These are phyloP conservation scores for Helenozyma baotianmanensis DNA, from an alignment of 805 yeast species.

Conservation along the genomic window DNA sequence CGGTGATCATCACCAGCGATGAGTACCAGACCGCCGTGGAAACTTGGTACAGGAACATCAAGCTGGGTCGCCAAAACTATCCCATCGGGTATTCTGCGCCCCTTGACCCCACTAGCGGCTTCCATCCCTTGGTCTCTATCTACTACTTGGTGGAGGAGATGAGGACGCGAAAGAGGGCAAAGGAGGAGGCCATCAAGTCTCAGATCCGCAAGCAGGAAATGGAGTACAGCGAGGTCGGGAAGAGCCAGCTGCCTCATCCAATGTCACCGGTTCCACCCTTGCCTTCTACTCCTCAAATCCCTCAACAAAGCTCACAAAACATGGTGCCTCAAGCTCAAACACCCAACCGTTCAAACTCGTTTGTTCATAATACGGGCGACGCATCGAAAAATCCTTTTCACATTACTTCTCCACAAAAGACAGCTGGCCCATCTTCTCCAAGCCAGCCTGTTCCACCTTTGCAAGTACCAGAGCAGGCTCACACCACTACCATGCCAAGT, in stretches of 20 bases:
- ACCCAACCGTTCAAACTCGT: too few relatives aligned
- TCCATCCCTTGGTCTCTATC: slow-evolving; percentile 83
- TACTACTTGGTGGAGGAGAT: slow-evolving; percentile 85
- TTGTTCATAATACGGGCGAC: too few relatives aligned
- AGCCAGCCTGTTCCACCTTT: slow-evolving; percentile 1
- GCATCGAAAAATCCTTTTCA: too few relatives aligned
- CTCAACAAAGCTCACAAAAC: too few relatives aligned
- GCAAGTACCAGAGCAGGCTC: neutral
- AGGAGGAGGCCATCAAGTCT: slow-evolving; percentile 42
- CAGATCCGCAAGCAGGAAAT: slow-evolving; percentile 24
- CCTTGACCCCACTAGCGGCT: slow-evolving; percentile 78
- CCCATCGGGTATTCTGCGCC: too few relatives aligned
- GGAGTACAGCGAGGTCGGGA: neutral
- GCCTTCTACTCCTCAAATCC: slow-evolving; percentile 1
- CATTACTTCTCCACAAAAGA: too few relatives aligned
- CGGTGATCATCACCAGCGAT: slow-evolving; percentile 53
- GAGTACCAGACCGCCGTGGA: slow-evolving; percentile 60
- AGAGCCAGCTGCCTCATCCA: neutral
- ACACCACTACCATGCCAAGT: slow-evolving; percentile 6
- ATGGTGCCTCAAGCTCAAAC: too few relatives aligned
- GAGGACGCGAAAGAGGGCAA: slow-evolving; percentile 62
- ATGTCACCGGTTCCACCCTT: neutral
- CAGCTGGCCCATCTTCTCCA: neutral
- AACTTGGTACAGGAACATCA: slow-evolving; percentile 54
- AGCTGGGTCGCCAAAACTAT: slow-evolving; percentile 34